A percentile compares a stretch with the other conserved stretches of the same genome.
Evolutionary conservation across 1,139 yeast genomes (phyloP).

Genomic region (Kurtzmaniella quercitrusa): DNA sequence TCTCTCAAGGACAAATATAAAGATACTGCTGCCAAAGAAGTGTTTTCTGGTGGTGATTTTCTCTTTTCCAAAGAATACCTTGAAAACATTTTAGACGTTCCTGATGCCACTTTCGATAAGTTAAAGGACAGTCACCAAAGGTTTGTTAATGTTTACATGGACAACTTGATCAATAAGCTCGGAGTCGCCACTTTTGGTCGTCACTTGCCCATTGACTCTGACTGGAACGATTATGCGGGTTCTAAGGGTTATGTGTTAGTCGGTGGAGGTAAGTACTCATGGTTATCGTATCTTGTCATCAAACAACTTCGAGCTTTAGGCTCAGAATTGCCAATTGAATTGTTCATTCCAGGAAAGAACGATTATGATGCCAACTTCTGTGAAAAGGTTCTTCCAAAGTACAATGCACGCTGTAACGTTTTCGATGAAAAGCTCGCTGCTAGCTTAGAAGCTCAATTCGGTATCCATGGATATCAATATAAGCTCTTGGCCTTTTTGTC

Average conservation of each 20-base stretch:
- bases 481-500: constrained; percentile 59
- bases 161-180: constrained; percentile 24
- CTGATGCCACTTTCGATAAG: constrained; percentile 25
- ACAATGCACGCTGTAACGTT: constrained; percentile 54
- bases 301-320: constrained; percentile 40
- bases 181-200: constrained; percentile 38
- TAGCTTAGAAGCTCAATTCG: constrained; percentile 23
- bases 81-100: constrained; percentile 36
- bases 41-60: constrained; percentile 22
- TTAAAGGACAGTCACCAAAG: constrained; percentile 31
- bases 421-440: constrained; percentile 30
- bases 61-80: constrained; percentile 36
- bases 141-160: constrained; percentile 29
- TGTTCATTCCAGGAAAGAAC: constrained; percentile 48
- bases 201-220: constrained; percentile 28
- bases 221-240: constrained; percentile 34
- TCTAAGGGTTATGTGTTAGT: constrained; percentile 39
- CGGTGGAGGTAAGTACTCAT: constrained; percentile 43
- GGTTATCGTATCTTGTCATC: constrained; percentile 44
- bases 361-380: constrained; percentile 54
- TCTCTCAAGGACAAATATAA: constrained; percentile 35
- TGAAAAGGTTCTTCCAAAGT: constrained; percentile 43
- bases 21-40: constrained; percentile 28
- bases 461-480: constrained; percentile 56
- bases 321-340: constrained; percentile 38